Percentiles rank a stretch among this genome's conserved stretches.
phyloP scores from a whole-genome alignment of 352 stramenopile species.

The Globisporangium heterothallicum region DNA sequence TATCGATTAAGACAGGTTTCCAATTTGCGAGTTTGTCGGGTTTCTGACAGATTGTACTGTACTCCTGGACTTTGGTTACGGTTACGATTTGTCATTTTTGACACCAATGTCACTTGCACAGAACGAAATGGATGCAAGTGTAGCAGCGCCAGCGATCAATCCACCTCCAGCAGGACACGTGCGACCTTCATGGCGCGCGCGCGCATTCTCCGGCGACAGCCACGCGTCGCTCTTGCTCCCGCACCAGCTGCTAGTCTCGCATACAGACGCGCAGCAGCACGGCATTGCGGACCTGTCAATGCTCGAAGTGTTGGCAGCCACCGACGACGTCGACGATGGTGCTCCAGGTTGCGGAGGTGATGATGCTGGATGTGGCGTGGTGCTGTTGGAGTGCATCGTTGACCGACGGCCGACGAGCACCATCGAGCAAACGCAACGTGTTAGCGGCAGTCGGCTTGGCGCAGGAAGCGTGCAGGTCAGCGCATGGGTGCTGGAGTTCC shows the following conservation, averaged over 20 bases:
- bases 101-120: no score
- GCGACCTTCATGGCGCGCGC: neutral
- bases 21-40: no score
- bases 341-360: no score
- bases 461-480: slow-evolving; percentile 33
- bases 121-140: neutral
- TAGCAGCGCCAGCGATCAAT: neutral
- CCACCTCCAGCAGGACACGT: no score
- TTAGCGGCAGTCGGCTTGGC: neutral
- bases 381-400: slow-evolving; percentile 36
- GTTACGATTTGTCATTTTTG: no score
- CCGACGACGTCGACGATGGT: neutral
- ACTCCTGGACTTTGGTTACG: no score
- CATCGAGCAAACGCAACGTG: no score
- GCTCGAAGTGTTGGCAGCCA: slow-evolving; percentile 1
- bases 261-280: slow-evolving; percentile 21
- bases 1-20: no score
- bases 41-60: no score
- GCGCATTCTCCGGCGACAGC: slow-evolving; percentile 16
- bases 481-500: slow-evolving; percentile 41
- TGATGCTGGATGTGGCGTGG: neutral
- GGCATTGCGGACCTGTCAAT: slow-evolving; percentile 19
- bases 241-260: slow-evolving; percentile 41
- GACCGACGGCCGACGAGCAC: slow-evolving; percentile 11
- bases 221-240: slow-evolving; percentile 29